Evolutionary conservation across 345 rosid species (phyloP), one percentile per base, ranked within the genome.

Genomic region (Clausena lansium): DNA sequence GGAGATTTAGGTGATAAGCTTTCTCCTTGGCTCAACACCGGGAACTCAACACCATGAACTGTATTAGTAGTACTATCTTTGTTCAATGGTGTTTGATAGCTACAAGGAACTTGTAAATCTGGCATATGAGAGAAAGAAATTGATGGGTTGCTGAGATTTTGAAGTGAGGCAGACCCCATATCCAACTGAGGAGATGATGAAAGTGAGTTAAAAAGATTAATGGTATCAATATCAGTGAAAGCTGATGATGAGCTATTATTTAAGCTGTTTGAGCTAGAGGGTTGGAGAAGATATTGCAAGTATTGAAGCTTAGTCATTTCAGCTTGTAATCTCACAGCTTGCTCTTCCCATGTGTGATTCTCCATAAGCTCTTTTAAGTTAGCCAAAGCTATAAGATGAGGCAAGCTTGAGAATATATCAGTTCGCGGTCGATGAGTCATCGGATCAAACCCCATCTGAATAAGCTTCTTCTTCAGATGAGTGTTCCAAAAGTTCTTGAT

Each of bases 401-500:
- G 85, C 63, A 90, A 59, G 83, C 83, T 88, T 5, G 94, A 63
- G 79, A 90, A 86, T 66, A 91, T 81, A 75, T 89, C 94, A 8
- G 89, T 87, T 68, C 92, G 80, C 11, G 92, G 92, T 84, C 84
- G 73, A 85, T 91, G 94, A 45, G 94, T 91, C 76, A 91, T 89
- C 0, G 94, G 94, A 70, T 91, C 94, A 45, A 83, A 81, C 4
- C 92, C 94, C 94, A 89, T 91, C 65, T 87, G 91, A 67, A 90
- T 85, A 27, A 90, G 87, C 76, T 86, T 90, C 72, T 90, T 90
- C 83, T 85, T 90, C 71, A 90, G 78, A 81, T 90, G 92, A 4
- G 94, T 90, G 79, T 90, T 90, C 94, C 94, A 91, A 58, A 89
- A 88, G 71, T 91, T 91, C 60, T 91, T 89, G 19, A 90, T 90